Evolutionary conservation across 2,329 filamentous ascomycete genomes (phyloP).

Genomic region (Penicillium corylophilum): DNA sequence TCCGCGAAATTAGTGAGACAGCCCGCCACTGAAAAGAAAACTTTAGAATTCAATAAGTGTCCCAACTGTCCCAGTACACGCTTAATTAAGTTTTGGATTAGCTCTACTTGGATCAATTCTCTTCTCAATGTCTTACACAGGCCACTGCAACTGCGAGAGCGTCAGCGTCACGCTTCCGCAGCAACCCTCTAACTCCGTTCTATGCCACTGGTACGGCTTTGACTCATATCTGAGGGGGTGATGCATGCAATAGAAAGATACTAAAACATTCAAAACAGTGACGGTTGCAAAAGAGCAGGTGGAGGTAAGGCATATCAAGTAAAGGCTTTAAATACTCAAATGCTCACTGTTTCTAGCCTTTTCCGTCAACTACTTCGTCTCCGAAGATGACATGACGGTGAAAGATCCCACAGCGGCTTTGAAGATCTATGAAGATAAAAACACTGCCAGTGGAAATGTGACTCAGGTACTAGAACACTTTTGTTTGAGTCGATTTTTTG

Average conservation of each 20-base stretch:
- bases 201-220: slow-evolving; percentile 25
- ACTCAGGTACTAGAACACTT: slow-evolving; percentile 6
- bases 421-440: slow-evolving; percentile 18
- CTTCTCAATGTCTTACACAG: slow-evolving; percentile 21
- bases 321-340: not conserved
- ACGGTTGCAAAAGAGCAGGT: slow-evolving; percentile 22
- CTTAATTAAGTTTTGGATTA: not conserved
- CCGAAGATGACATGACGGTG: slow-evolving; percentile 17
- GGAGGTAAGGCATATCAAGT: slow-evolving; percentile 13
- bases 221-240: not conserved
- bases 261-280: slow-evolving; percentile 3
- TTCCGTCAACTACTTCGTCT: slow-evolving; percentile 25
- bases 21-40: not conserved
- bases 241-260: not conserved
- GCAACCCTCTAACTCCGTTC: slow-evolving; percentile 14
- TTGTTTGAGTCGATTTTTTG: not conserved
- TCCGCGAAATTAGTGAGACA: not conserved
- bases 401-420: slow-evolving; percentile 12
- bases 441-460: slow-evolving; percentile 14
- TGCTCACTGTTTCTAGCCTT: slow-evolving; percentile 14
- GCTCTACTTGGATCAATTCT: not conserved
- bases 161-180: slow-evolving; percentile 20
- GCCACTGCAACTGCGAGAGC: slow-evolving; percentile 26
- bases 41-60: not conserved
- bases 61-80: not conserved